Conservation (phyloP, 83 land plant species). For the Larix sibirica region DNA sequence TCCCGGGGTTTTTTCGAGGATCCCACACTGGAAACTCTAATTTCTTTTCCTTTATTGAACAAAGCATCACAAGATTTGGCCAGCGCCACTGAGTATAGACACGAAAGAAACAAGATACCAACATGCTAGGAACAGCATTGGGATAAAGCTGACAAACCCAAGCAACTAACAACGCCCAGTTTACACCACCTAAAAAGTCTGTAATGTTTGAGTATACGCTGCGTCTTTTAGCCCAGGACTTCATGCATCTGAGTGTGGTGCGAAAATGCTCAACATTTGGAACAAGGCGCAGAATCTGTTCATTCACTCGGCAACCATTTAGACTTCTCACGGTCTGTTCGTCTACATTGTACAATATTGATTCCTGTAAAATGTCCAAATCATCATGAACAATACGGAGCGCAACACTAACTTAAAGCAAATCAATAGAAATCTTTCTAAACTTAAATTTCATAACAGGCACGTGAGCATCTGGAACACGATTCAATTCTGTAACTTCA, state of each 20-base stretch:
- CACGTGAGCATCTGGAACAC: constrained; percentile 97
- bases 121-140: no score
- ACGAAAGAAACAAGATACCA: no score
- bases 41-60: no score
- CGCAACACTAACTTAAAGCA: constrained; percentile 24
- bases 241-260: constrained; percentile 46
- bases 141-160: constrained; percentile 49
- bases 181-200: constrained; percentile 97
- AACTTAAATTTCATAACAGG: constrained; percentile 95
- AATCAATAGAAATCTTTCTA: constrained; percentile 74
- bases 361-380: constrained; percentile 85
- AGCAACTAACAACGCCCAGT: constrained; percentile 95
- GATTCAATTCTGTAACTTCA: constrained; percentile 38
- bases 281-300: constrained; percentile 92
- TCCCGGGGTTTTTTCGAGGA: no score
- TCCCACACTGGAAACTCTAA: constrained; percentile 23
- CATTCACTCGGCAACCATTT: constrained; percentile 96
- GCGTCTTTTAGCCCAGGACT: constrained; percentile 94
- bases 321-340: constrained; percentile 93
- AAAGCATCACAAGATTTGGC: no score
- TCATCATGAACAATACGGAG: constrained; percentile 84
- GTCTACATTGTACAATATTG: constrained; percentile 33
- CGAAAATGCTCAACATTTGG: constrained; percentile 9
- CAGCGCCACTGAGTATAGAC: no score
- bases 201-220: constrained; percentile 98